A percentile compares a stretch with the other conserved stretches of the same genome.
Conservation (phyloP, 176 grass and related monocot genomes). For the Oryza brachyantha region DNA sequence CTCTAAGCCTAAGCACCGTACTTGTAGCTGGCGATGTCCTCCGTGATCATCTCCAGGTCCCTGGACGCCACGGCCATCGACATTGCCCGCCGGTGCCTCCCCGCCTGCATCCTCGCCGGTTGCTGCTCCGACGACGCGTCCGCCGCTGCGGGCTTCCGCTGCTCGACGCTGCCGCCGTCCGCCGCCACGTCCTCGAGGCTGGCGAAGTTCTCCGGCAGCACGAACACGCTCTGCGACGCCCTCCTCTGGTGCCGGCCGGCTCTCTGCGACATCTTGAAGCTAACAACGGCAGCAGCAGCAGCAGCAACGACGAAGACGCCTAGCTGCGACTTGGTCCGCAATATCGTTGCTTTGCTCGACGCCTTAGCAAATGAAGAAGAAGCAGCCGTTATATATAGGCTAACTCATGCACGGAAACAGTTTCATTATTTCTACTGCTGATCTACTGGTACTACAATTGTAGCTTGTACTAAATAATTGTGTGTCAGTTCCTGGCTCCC, state of each 20-base stretch:
- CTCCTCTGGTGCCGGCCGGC: constrained; percentile 75
- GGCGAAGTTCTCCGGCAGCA: constrained; percentile 84
- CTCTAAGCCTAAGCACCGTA: constrained; percentile 34
- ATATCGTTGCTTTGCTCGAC: not conserved
- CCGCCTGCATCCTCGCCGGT: constrained; percentile 37
- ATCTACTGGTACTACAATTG: not conserved
- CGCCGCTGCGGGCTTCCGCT: constrained; percentile 46
- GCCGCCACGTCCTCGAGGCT: constrained; percentile 47
- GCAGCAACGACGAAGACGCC: not conserved
- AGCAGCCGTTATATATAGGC: constrained; percentile 34
- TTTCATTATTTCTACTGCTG: not conserved
- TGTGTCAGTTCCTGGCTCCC: constrained; percentile 16
- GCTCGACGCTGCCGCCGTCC: constrained; percentile 36
- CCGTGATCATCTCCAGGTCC: constrained; percentile 56
- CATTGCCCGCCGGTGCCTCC: constrained; percentile 54
- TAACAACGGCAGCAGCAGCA: not conserved
- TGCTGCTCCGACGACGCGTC: constrained; percentile 34
- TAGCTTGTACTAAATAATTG: not conserved
- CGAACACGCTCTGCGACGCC: constrained; percentile 81
- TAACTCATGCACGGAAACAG: not conserved
- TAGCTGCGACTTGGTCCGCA: not conserved
- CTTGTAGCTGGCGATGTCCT: constrained; percentile 53
- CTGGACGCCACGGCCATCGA: constrained; percentile 49
- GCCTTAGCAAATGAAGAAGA: constrained; percentile 6
- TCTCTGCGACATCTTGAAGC: constrained; percentile 56